Evolutionary conservation across 768 basidiomycete species (phyloP).

Genomic region (Imleria badia): DNA sequence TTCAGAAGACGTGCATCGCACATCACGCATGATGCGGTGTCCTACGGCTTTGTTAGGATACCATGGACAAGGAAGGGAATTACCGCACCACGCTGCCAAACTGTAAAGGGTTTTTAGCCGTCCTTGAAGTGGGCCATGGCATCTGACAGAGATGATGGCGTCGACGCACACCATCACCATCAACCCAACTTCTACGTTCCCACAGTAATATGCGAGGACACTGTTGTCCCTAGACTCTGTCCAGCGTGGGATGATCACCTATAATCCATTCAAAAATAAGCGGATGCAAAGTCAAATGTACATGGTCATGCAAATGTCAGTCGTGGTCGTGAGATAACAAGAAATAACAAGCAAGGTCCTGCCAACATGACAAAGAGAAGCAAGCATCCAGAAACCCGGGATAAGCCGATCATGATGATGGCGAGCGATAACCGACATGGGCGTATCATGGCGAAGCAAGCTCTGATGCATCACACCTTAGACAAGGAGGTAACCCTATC

Average conservation of each 20-base stretch:
- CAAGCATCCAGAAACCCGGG: neutral
- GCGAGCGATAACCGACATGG: neutral
- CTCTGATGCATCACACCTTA: neutral
- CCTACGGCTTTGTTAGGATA: neutral
- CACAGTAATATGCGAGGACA: too few species aligned
- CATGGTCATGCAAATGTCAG: neutral
- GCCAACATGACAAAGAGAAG: neutral
- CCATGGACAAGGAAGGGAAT: too few species aligned
- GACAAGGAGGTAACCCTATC: neutral
- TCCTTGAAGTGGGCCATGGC: too few species aligned
- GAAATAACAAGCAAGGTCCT: neutral
- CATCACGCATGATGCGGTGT: neutral
- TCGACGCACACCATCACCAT: too few species aligned
- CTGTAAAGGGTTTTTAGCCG: too few species aligned
- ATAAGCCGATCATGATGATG: neutral
- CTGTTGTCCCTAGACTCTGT: too few species aligned
- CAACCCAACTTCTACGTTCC: too few species aligned
- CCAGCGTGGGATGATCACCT: too few species aligned
- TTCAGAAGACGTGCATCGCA: neutral
- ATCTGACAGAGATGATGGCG: too few species aligned
- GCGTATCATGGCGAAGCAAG: neutral
- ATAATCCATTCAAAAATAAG: slow-evolving; percentile 5
- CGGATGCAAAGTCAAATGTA: neutral
- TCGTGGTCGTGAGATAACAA: neutral
- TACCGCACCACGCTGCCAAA: too few species aligned